phyloP scores from a whole-genome alignment of 2,329 filamentous ascomycete genomes.

The Colletotrichum australisinense region DNA sequence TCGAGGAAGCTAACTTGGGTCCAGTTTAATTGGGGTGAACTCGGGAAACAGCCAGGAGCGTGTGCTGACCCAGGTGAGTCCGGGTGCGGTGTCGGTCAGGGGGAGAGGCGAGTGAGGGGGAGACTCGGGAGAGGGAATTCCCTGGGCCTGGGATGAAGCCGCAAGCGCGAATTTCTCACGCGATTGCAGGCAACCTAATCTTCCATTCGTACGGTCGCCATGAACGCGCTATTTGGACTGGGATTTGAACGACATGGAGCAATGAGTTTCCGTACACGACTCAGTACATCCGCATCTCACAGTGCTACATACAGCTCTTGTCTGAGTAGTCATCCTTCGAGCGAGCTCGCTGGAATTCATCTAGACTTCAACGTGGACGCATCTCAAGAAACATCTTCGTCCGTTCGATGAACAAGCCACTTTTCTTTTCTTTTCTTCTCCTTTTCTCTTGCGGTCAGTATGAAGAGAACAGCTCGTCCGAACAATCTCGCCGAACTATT shows the following conservation, averaged over 20 bases:
- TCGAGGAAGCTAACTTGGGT: background rate
- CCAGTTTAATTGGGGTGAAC: slow-evolving; percentile 18
- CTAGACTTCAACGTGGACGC: background rate
- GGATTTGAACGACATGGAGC: background rate
- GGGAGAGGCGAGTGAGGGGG: background rate
- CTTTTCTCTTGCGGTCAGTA: background rate
- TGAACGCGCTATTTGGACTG: background rate
- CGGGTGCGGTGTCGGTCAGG: slow-evolving; percentile 6
- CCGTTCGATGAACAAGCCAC: background rate
- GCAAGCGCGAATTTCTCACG: slow-evolving; percentile 1
- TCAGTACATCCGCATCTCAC: background rate
- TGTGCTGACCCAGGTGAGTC: slow-evolving; percentile 3
- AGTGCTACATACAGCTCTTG: too few relatives aligned
- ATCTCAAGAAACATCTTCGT: background rate
- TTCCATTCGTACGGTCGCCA: background rate
- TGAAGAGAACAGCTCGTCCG: background rate
- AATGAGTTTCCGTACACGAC: slow-evolving; percentile 11
- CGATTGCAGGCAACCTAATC: background rate
- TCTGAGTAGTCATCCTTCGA: background rate
- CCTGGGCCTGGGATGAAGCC: slow-evolving; percentile 1
- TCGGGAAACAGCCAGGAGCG: slow-evolving; percentile 30
- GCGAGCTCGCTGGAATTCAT: background rate
- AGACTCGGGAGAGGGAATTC: background rate
- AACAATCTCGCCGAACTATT: background rate
- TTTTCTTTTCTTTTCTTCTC: background rate